A percentile compares a stretch with the other conserved stretches of the same genome.
phyloP scores from a whole-genome alignment of 306 rosid species.

The Begonia peltatifolia region DNA sequence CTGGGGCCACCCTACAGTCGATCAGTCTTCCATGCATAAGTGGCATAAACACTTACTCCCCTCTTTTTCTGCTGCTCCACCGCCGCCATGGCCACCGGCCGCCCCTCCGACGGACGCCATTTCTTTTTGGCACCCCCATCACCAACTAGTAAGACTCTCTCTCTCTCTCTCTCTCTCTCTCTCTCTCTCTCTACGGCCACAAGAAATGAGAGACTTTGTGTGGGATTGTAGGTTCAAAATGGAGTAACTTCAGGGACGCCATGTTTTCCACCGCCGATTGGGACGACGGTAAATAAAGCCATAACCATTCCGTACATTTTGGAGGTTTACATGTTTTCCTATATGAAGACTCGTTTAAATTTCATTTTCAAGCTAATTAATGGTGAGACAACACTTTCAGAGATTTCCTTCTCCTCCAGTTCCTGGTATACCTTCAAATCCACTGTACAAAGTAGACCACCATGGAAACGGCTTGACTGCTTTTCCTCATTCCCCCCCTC shows the following conservation, averaged over 20 bases:
- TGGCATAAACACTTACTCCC: slow-evolving; percentile 50
- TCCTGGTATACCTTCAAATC: slow-evolving; percentile 48
- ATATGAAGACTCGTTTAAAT: slow-evolving; percentile 8
- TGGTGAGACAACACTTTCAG: slow-evolving; percentile 19
- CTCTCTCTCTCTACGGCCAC: not conserved
- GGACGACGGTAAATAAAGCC: slow-evolving; percentile 18
- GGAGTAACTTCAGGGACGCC: slow-evolving; percentile 40
- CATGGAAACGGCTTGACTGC: slow-evolving; percentile 6
- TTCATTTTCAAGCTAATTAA: slow-evolving; percentile 4
- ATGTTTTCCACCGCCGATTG: slow-evolving; percentile 43
- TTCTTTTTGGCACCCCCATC: slow-evolving; percentile 41
- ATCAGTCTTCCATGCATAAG: slow-evolving; percentile 44
- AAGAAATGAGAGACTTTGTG: not conserved
- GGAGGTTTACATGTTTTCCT: slow-evolving; percentile 27
- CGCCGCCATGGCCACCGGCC: slow-evolving; percentile 8
- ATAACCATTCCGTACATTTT: slow-evolving; percentile 29
- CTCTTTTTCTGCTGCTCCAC: slow-evolving; percentile 17
- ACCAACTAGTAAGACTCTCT: slow-evolving; percentile 29
- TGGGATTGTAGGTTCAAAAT: slow-evolving; percentile 33
- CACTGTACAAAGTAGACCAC: slow-evolving; percentile 45
- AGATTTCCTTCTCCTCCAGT: slow-evolving; percentile 35
- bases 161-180: not conserved
- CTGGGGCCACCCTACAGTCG: slow-evolving; percentile 83
- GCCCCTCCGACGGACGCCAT: slow-evolving; percentile 18
- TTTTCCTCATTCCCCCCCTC: slow-evolving; percentile 23